These are phyloP conservation scores for Trichoderma polysporum DNA, from an alignment of 2,329 filamentous ascomycete genomes.

Conservation along the genomic window DNA sequence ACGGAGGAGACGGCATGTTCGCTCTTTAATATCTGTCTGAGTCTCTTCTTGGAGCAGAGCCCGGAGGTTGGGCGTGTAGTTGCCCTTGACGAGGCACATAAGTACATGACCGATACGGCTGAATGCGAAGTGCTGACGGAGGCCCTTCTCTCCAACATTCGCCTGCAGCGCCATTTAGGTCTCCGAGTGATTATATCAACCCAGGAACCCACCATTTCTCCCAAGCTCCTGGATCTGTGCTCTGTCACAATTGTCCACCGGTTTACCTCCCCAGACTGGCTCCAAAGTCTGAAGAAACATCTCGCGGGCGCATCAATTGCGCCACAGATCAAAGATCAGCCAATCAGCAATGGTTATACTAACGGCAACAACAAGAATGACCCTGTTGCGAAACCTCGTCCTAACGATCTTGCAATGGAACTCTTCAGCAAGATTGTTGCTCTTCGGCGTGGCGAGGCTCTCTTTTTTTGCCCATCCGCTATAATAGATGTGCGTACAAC, in stretches of 20 bases:
- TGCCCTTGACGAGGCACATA: slow-evolving; percentile 76
- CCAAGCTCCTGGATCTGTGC: slow-evolving; percentile 67
- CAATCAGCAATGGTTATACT: background rate
- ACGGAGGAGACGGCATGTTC: slow-evolving; percentile 65
- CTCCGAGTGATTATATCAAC: slow-evolving; percentile 70
- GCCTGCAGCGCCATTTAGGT: slow-evolving; percentile 69
- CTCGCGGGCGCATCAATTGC: slow-evolving; percentile 40
- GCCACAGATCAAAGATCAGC: background rate
- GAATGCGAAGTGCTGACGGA: slow-evolving; percentile 61
- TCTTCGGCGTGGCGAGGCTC: slow-evolving; percentile 45
- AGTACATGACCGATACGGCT: slow-evolving; percentile 61
- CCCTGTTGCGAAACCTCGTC: background rate
- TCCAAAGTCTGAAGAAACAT: slow-evolving; percentile 43
- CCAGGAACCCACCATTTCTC: slow-evolving; percentile 72
- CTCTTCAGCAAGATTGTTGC: slow-evolving; percentile 45
- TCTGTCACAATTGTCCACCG: slow-evolving; percentile 70
- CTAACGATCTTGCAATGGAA: slow-evolving; percentile 23
- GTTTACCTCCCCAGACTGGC: slow-evolving; percentile 68
- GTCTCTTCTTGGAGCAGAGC: slow-evolving; percentile 60
- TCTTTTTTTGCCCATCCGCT: slow-evolving; percentile 48
- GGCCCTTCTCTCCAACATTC: slow-evolving; percentile 60
- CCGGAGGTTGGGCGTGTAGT: slow-evolving; percentile 55
- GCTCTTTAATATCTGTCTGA: slow-evolving; percentile 70
- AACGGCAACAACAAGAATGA: background rate
- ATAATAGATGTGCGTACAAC: slow-evolving; percentile 29